These are phyloP conservation scores for Drechmeria coniospora DNA, from an alignment of 2,329 filamentous ascomycete genomes.

Conservation along the genomic window DNA sequence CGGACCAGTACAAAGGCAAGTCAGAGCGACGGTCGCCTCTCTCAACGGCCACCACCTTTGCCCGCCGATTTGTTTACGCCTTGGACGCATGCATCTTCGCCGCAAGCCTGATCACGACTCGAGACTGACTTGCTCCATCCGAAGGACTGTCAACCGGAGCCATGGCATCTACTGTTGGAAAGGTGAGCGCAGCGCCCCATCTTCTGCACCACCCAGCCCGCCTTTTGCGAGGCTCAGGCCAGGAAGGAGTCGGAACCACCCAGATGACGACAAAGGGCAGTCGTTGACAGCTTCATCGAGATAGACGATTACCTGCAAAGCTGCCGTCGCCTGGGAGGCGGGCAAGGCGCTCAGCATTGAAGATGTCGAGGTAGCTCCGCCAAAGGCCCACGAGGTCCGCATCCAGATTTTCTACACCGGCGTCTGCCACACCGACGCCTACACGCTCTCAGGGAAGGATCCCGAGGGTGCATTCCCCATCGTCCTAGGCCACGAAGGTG, in stretches of 20 bases:
- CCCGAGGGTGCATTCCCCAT: constrained; percentile 90
- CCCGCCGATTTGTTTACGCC: too few species aligned
- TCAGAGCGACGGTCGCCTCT: too few species aligned
- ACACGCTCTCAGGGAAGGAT: constrained; percentile 90
- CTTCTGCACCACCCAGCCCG: constrained; percentile 10
- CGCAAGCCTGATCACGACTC: too few species aligned
- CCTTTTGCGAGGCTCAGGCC: too few species aligned
- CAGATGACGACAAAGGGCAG: too few species aligned
- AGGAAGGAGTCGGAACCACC: too few species aligned
- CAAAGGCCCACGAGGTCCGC: constrained; percentile 84
- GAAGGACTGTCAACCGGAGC: constrained; percentile 8
- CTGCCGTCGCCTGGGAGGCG: constrained; percentile 93
- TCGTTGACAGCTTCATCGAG: constrained; percentile 4
- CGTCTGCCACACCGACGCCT: constrained; percentile 97
- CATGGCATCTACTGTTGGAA: constrained; percentile 37
- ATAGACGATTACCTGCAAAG: constrained; percentile 91
- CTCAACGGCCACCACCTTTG: too few species aligned
- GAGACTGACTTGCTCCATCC: too few species aligned
- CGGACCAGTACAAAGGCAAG: too few species aligned
- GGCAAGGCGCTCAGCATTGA: constrained; percentile 80
- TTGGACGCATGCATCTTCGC: too few species aligned
- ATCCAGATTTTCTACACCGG: constrained; percentile 96
- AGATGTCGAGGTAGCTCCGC: constrained; percentile 81
- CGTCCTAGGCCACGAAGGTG: constrained; percentile 79
- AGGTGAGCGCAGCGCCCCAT: constrained; percentile 20